Evolutionary conservation across 805 yeast species (phyloP), one percentile per base, ranked within the genome.

Genomic region (Clavispora carvajalis): DNA sequence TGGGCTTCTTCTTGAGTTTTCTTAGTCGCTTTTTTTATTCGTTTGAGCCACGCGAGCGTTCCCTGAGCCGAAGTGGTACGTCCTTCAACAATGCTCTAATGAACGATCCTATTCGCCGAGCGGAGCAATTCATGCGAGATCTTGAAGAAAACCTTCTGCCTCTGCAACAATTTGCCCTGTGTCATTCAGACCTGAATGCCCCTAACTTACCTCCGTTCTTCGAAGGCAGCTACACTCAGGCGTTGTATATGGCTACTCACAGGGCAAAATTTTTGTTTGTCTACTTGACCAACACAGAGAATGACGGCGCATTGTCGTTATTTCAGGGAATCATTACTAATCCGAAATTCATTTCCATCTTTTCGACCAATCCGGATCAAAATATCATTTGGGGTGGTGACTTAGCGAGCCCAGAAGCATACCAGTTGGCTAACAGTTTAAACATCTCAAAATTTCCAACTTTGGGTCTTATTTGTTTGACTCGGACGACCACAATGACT

Each of bases 361-460:
- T 65, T 35, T 40, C 54, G 13, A 43, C 47, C n/a, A 73, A 71
- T 35, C 73, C 85, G 34, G 57, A 82, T 2, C 38, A 25, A 21
- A 25, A 26, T 8, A 48, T 86, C 3, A 62, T 86, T 2, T 91
- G 98, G 98, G 95, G 90, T 31, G 96, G 96, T 7, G 82, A 86
- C 55, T 76, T 84, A 18, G 73, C 76, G n/a, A 79, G 80, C 41
- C 78, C 89, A 16, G 98, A 91, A 59, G 86, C 91, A 1, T 80
- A 77, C 54, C 95, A 87, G 52, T 80, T 88, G 12, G 84, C 95
- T 0, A 81, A 84, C 54, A 79, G 82, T 28, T 73, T 90, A 44
- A 75, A 77, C 42, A 82, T 82, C 30, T 74, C 87, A 16, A 74
- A 77, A 48, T 80, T 82, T 53, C 99, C 99, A n/a, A 84, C 85